Evolutionary conservation across 192 early-diverging fungal genomes (phyloP), one percentile per base, ranked within the genome.

Genomic region (Backusella mclennaniae): DNA sequence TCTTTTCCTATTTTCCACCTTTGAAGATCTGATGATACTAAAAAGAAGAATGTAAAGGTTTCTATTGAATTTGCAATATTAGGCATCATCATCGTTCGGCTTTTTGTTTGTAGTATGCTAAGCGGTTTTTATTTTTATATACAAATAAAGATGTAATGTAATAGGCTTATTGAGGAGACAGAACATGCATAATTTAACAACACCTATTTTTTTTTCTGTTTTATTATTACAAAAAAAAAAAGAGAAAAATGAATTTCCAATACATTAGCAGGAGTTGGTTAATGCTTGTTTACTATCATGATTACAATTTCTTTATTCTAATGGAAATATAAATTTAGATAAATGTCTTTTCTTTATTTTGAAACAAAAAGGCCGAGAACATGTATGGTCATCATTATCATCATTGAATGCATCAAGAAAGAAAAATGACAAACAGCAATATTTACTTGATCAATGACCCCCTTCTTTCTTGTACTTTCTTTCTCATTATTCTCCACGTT

Each of bases 401-500:
- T 39, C 38, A 39, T 39, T 7, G 17, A 12, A 59, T 59, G 53
- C 53, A 59, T 59, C 23, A 59, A 53, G 11, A 59, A 23, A 59
- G 11, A 26, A 59, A 59, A 59, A 23, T 26, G 53, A 59, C 7
- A 71, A 41, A 26, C 38, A 38, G 29, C 19, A 44, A n/a, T 71
- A 26, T 71, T 29, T 31, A 71, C 23, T 23, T 44, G 14, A 38
- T 71, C 39, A 44, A 29, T 38, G 29, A 26, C 41, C n/a, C n/a
- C 42, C 6, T 19, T 33, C 9, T 29, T 31, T 52, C 52, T 26
- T 29, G 5, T 41, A 41, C 1, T 35, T n/a, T 68, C 26, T 15
- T 44, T 21, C 46, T 49, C 46, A 21, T 44, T 80, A 94, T 80
- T 95, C 93, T 19, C 95, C 96, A 76, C 97, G 95, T 85, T 97